Conservation (phyloP, 805 yeast species). For the Kodamaea laetipori region DNA sequence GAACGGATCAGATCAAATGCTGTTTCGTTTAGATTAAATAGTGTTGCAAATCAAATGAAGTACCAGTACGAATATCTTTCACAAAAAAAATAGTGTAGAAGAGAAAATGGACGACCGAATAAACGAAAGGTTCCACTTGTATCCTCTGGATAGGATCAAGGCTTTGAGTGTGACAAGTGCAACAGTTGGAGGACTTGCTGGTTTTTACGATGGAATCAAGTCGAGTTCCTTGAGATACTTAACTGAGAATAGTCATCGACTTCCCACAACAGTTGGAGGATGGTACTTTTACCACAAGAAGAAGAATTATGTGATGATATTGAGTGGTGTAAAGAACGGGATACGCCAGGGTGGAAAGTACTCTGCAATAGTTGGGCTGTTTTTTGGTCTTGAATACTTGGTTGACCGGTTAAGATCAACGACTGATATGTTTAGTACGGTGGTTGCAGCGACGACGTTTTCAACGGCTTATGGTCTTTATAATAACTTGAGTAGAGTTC, state of each 20-base stretch:
- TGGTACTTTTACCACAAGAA: slow-evolving; percentile 89
- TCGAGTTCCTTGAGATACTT: slow-evolving; percentile 59
- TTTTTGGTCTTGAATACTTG: slow-evolving; percentile 63
- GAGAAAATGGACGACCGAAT: slow-evolving; percentile 12
- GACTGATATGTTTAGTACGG: slow-evolving; percentile 63
- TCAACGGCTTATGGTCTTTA: slow-evolving; percentile 55
- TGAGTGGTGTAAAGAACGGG: slow-evolving; percentile 54
- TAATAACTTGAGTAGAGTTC: slow-evolving; percentile 45
- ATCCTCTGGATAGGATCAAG: slow-evolving; percentile 48
- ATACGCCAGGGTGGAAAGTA: slow-evolving; percentile 38
- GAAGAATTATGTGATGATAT: slow-evolving; percentile 72
- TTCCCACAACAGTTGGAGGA: slow-evolving; percentile 76
- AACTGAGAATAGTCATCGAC: slow-evolving; percentile 79
- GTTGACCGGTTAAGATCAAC: slow-evolving; percentile 56
- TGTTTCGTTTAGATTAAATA: too few relatives aligned
- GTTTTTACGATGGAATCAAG: slow-evolving; percentile 62
- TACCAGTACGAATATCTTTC: too few relatives aligned
- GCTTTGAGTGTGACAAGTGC: slow-evolving; percentile 43
- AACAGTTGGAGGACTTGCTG: slow-evolving; percentile 51
- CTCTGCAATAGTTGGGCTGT: slow-evolving; percentile 46
- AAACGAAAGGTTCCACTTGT: slow-evolving; percentile 52
- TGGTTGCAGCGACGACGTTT: slow-evolving; percentile 53
- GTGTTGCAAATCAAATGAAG: background rate
- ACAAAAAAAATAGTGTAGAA: background rate
- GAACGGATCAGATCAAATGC: too few relatives aligned